Percentiles rank a stretch among this genome's conserved stretches.
These are phyloP conservation scores for Crithidia bombi DNA, from an alignment of 208 protist genomes.

Conservation along the genomic window DNA sequence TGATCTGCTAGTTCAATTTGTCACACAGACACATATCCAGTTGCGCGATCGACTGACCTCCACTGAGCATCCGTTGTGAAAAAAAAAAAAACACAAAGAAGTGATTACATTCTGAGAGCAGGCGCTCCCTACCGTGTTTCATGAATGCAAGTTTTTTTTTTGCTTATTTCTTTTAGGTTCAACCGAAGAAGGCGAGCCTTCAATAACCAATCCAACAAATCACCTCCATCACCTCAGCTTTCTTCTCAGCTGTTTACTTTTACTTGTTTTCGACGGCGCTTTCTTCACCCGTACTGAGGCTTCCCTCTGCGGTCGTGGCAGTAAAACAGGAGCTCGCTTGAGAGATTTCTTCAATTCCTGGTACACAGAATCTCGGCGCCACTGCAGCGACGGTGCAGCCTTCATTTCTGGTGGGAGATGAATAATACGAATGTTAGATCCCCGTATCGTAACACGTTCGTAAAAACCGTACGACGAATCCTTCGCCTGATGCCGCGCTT, in stretches of 20 bases:
- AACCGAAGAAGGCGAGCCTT: too few species aligned
- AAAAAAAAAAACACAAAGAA: not conserved
- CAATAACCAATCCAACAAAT: not conserved
- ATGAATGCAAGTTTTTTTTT: constrained; percentile 7
- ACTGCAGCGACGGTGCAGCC: constrained; percentile 59
- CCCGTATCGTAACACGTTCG: constrained; percentile 57
- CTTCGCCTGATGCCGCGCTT: constrained; percentile 54
- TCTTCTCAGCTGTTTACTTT: constrained; percentile 31
- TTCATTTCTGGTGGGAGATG: constrained; percentile 65
- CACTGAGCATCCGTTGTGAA: too few species aligned
- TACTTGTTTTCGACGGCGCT: constrained; percentile 14
- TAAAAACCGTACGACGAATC: constrained; percentile 64
- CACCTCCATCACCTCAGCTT: constrained; percentile 24
- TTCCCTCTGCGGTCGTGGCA: constrained; percentile 3
- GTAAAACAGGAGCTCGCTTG: constrained; percentile 11
- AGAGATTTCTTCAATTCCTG: constrained; percentile 55
- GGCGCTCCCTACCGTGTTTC: not conserved
- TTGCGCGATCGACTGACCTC: too few species aligned
- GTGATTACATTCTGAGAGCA: too few species aligned
- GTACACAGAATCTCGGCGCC: constrained; percentile 44
- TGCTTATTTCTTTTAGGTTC: constrained; percentile 16
- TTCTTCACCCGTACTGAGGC: constrained; percentile 21
- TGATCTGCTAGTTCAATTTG: too few species aligned
- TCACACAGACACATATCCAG: too few species aligned
- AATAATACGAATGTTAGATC: constrained; percentile 51